These are phyloP conservation scores for Quercus rubra DNA, from an alignment of 306 rosid genomes.

Conservation along the genomic window DNA sequence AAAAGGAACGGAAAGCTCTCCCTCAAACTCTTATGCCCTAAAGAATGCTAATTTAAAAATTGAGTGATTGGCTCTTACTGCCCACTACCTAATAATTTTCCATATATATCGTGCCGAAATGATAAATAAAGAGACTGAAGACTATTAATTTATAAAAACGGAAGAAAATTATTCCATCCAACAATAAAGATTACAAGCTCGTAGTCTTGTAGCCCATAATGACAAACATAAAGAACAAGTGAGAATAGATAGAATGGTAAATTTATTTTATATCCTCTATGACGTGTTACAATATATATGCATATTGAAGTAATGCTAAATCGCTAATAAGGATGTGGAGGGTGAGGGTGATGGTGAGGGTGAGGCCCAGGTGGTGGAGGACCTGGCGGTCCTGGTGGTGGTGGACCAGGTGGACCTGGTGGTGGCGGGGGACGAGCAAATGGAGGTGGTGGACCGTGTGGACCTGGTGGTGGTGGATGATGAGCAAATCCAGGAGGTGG, in stretches of 20 bases:
- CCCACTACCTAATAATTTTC: too few species aligned
- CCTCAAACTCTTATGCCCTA: too few species aligned
- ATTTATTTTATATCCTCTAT: not conserved
- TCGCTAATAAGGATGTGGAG: not conserved
- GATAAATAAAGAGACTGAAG: too few species aligned
- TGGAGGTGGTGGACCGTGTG: conserved; percentile 1
- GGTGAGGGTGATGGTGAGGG: not conserved
- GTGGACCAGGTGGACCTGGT: not conserved
- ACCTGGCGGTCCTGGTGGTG: not conserved
- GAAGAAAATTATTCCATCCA: not conserved
- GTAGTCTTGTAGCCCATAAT: not conserved
- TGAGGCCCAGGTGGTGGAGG: not conserved
- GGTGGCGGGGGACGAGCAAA: conserved; percentile 3
- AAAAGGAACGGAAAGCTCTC: too few species aligned
- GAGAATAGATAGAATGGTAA: not conserved
- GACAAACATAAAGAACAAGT: not conserved
- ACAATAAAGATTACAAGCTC: not conserved
- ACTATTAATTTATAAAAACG: too few species aligned
- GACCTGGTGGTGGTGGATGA: not conserved
- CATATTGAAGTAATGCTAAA: not conserved
- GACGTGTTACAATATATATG: not conserved
- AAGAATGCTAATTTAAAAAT: too few species aligned
- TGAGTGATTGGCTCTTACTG: too few species aligned
- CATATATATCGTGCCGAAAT: too few species aligned
- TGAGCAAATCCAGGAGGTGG: not conserved